Percentiles rank a stretch among this genome's conserved stretches.
phyloP scores from a whole-genome alignment of 139 green algal genomes.

The Klebsormidium nitens region DNA sequence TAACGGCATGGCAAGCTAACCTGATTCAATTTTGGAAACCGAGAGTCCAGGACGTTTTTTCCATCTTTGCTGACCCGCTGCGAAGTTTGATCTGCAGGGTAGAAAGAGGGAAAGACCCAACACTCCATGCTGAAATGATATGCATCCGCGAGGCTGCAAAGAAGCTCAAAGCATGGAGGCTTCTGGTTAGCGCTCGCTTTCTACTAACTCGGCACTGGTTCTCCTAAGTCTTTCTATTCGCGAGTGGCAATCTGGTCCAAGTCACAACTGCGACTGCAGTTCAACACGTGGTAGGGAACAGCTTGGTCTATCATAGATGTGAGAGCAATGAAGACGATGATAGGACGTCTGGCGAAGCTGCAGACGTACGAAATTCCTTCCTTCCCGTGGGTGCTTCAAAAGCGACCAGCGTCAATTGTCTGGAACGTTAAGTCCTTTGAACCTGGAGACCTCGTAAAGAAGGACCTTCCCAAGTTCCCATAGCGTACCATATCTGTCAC shows the following conservation, averaged over 20 bases:
- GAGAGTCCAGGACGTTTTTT: no score
- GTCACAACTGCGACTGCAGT: background rate
- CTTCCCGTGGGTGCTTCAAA: no score
- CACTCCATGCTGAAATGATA: slow-evolving; percentile 39
- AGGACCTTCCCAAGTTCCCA: no score
- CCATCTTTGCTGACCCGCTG: background rate
- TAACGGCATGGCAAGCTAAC: no score
- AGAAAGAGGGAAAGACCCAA: slow-evolving; percentile 20
- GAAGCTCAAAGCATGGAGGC: slow-evolving; percentile 11
- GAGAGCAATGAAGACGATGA: background rate
- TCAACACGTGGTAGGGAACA: background rate
- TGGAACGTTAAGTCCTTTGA: no score
- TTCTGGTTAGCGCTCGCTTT: slow-evolving; percentile 10
- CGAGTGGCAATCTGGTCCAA: no score
- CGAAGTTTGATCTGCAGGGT: slow-evolving; percentile 7
- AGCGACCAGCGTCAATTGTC: no score
- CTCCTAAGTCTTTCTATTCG: no score
- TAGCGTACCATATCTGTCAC: no score
- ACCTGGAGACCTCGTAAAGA: no score
- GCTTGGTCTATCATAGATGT: background rate
- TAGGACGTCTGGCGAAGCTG: background rate
- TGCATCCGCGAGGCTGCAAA: slow-evolving; percentile 29
- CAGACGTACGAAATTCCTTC: no score
- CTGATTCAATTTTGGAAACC: no score
- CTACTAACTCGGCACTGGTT: background rate